Base-by-base conservation (phyloP, 371 early-diverging fungal species). In the Mortierella sp. region DNA sequence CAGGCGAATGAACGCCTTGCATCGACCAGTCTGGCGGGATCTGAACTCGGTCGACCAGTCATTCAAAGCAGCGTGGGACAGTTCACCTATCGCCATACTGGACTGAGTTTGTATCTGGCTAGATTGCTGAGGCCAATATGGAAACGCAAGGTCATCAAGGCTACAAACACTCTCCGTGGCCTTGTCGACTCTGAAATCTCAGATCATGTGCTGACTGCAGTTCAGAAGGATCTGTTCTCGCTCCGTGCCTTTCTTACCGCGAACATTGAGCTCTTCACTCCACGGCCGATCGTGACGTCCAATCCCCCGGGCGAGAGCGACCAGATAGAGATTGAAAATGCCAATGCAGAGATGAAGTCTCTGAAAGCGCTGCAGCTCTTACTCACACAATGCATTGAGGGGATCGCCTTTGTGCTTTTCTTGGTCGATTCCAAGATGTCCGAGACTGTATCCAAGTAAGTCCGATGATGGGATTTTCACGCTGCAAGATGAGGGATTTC, bases 101-200 rank as follows among this genome's bases (percentile, higher is more conserved):
- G 93, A n/a, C 80, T 95, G 43, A 90, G 87, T 11, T 70, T 93
- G 11, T 94, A 91, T 61, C 56, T 95, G 51, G 83, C 88, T 15
- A 91, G 95, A 15, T 54, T 88, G 4, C 70, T 95, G 65, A 71
- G 82, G 28, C 89, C 93, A 1, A 62, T 94, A 17, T 95, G 97
- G 95, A 80, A 81, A 34, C 80, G 79, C 34, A 68, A 78, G n/a
- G 76, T 91, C 24, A 70, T 84, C 26, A 83, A 82, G 59, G 70
- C 56, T 32, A 50, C 56, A 27, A 71, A 73, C 58, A 50, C 42
- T 21, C 37, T 53, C 21, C 57, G 80, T 4, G 70, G 70, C 4
- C 49, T 73, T 34, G 67, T 64, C 28, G 80, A 78, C 31, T 67
- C 80, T 28, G 82, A 72, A 53, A 67, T 52, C 34, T 73, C 64